phyloP scores from a whole-genome alignment of 208 protist species.

The Leptomonas pyrrhocoris region DNA sequence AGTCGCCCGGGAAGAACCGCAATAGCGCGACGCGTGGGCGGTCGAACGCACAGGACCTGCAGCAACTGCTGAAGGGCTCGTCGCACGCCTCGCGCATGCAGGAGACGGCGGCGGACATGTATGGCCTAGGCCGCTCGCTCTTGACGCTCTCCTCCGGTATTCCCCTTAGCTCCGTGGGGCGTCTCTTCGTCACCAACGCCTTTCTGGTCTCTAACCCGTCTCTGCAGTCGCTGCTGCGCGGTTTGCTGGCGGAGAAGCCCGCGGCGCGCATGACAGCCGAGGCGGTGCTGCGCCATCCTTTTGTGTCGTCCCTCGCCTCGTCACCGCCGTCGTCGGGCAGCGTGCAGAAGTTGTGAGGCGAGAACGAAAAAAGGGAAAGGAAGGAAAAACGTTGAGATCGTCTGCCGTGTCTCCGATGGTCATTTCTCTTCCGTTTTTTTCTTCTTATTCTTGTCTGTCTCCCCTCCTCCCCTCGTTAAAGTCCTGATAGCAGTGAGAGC shows the following conservation, averaged over 20 bases:
- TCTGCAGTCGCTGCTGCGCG: constrained; percentile 9
- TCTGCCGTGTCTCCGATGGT: too few species aligned
- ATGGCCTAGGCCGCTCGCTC: constrained; percentile 12
- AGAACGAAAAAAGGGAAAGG: not conserved
- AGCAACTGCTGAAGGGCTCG: not conserved
- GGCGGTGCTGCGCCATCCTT: constrained; percentile 8
- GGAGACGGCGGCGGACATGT: constrained; percentile 8
- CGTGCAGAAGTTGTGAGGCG: not conserved
- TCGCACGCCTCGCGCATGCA: not conserved
- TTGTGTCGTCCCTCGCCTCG: not conserved
- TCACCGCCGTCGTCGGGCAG: not conserved
- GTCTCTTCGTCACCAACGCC: not conserved
- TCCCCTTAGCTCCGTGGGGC: not conserved
- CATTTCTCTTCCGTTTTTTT: too few species aligned
- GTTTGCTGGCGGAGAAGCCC: constrained; percentile 9
- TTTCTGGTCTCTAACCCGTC: not conserved
- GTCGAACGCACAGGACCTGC: not conserved
- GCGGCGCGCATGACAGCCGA: constrained; percentile 10
- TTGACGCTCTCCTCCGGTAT: not conserved
- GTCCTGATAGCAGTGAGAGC: too few species aligned
- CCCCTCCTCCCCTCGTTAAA: too few species aligned
- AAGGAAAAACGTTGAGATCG: too few species aligned
- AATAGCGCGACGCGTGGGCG: not conserved
- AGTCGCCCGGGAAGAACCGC: not conserved
- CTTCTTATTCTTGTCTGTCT: too few species aligned